Evolutionary conservation across 1,284 basidiomycete species (phyloP).

Genomic region (Apiotrichum akiyoshidainum): DNA sequence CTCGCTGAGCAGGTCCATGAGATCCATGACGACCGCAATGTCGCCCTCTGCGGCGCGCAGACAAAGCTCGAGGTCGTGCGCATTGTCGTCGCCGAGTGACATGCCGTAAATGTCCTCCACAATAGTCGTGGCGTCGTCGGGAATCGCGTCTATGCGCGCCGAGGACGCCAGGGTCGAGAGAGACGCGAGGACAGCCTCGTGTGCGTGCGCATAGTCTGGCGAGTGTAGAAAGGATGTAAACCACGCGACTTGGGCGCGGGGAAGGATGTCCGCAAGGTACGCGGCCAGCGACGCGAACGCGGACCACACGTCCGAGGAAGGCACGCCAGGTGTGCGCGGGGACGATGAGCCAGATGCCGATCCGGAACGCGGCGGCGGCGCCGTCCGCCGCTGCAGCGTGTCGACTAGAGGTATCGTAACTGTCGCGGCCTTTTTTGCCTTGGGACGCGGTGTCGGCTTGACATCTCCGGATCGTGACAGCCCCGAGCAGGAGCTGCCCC

Average conservation of each 20-base stretch:
- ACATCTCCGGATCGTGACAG: neutral
- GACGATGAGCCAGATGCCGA: slow-evolving; percentile 10
- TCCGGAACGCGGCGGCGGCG: slow-evolving; percentile 13
- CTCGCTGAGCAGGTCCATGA: slow-evolving; percentile 41
- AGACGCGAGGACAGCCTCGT: slow-evolving; percentile 34
- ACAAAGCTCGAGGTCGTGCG: slow-evolving; percentile 22
- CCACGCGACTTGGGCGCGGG: slow-evolving; percentile 19
- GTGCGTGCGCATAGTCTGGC: slow-evolving; percentile 32
- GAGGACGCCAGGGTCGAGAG: slow-evolving; percentile 26
- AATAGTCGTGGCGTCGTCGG: slow-evolving; percentile 16
- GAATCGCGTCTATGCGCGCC: slow-evolving; percentile 1
- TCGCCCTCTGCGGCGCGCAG: slow-evolving; percentile 36
- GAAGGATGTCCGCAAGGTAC: slow-evolving; percentile 34
- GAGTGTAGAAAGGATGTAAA: slow-evolving; percentile 41
- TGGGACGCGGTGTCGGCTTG: neutral
- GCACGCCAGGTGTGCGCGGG: slow-evolving; percentile 3
- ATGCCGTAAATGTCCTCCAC: slow-evolving; percentile 40
- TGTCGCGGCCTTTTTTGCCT: slow-evolving; percentile 8
- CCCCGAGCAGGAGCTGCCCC: neutral
- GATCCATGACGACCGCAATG: slow-evolving; percentile 40
- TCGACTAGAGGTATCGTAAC: slow-evolving; percentile 36
- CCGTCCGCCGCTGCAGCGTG: slow-evolving; percentile 34
- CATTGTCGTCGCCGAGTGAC: slow-evolving; percentile 2
- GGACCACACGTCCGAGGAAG: slow-evolving; percentile 36
- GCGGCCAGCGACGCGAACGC: slow-evolving; percentile 39